phyloP scores from a whole-genome alignment of 345 rosid genomes.

The Viola odorata region DNA sequence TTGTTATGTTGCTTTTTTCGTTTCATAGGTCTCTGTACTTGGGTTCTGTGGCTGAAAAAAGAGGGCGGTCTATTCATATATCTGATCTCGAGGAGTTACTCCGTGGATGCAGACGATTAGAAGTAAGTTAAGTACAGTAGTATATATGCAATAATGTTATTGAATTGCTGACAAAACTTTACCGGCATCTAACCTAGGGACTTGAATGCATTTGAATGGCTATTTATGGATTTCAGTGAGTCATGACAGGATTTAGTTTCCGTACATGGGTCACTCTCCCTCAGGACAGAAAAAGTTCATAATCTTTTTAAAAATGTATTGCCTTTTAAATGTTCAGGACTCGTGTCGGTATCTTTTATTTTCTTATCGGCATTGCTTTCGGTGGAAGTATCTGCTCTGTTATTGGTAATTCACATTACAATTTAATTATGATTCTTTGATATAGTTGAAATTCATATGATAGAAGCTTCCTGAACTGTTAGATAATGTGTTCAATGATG shows the following conservation, averaged over 20 bases:
- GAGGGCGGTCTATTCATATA: conserved; percentile 60
- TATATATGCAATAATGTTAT: not conserved
- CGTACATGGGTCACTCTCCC: too few species aligned
- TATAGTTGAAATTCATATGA: too few species aligned
- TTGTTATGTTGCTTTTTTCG: conserved; percentile 15
- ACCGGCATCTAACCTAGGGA: not conserved
- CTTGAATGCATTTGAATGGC: not conserved
- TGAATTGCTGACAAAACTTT: not conserved
- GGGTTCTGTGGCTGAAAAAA: conserved; percentile 82
- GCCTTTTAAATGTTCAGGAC: too few species aligned
- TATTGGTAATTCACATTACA: too few species aligned
- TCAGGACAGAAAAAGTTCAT: too few species aligned
- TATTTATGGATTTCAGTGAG: not conserved
- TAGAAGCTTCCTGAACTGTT: too few species aligned
- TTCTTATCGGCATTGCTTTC: too few species aligned
- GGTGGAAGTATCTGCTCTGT: too few species aligned
- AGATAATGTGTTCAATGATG: too few species aligned
- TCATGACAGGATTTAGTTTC: not conserved
- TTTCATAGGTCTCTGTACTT: conserved; percentile 57
- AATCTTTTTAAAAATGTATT: too few species aligned
- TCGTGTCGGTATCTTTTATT: too few species aligned
- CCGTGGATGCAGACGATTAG: conserved; percentile 66
- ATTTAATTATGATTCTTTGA: too few species aligned
- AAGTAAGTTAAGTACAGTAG: conserved; percentile 70
- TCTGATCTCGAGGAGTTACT: conserved; percentile 79